These are phyloP conservation scores for Physcomitrellopsis africana DNA, from an alignment of 225 moss, liverwort and hornwort species.

Conservation along the genomic window DNA sequence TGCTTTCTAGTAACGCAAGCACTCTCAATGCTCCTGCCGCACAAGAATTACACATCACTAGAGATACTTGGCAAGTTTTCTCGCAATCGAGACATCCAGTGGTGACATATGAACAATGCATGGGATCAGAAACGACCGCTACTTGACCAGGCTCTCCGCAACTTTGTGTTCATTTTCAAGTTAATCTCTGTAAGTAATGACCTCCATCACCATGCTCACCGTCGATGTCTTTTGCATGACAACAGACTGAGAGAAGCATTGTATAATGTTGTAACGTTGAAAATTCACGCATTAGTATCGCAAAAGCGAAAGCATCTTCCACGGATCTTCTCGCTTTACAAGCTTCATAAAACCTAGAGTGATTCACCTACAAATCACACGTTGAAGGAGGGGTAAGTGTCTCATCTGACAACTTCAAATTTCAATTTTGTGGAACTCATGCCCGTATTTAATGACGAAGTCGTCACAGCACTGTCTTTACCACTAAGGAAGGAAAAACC, in stretches of 20 bases:
- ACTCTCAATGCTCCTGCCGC: conserved; percentile 62
- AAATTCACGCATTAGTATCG: conserved; percentile 41
- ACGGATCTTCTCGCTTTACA: conserved; percentile 55
- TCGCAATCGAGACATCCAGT: neutral
- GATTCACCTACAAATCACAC: conserved; percentile 51
- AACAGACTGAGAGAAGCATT: conserved; percentile 73
- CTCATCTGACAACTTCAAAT: neutral
- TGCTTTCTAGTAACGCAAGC: conserved; percentile 55
- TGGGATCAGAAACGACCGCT: too few species aligned
- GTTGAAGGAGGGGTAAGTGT: neutral
- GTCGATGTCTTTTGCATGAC: conserved; percentile 62
- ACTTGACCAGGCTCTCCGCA: too few species aligned
- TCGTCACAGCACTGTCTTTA: neutral
- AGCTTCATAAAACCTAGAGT: conserved; percentile 56
- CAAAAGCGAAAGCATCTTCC: conserved; percentile 63
- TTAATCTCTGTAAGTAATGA: neutral
- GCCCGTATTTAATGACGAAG: neutral
- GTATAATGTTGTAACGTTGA: conserved; percentile 58
- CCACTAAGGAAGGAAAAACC: neutral
- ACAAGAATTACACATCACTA: conserved; percentile 15
- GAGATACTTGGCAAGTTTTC: neutral
- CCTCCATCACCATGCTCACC: conserved; percentile 38
- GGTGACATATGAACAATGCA: neutral
- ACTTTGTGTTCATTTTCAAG: neutral
- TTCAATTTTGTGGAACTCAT: too few species aligned